Evolutionary conservation across 1,284 basidiomycete genomes (phyloP), one percentile per base, ranked within the genome.

Genomic region (Microbotryum silenes-acaulis): DNA sequence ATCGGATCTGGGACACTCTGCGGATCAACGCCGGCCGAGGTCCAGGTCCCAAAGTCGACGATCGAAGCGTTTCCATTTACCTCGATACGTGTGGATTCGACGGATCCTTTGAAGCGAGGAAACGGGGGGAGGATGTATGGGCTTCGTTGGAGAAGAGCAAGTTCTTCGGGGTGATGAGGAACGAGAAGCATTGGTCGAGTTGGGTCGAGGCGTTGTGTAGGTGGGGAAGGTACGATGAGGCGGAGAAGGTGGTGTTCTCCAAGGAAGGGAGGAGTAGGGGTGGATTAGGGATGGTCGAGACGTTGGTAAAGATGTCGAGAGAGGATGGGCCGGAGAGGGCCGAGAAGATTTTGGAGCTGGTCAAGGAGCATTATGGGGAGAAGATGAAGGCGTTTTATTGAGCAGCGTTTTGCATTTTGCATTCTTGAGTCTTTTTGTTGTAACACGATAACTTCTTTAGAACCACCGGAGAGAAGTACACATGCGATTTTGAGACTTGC

Each of bases 201-300:
- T 91, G 85, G 81, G 73, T 94, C n/a, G 90, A 94, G 75, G 89
- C 87, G 73, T 79, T 94, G n/a, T 88, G 87, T 69, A 81, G 91
- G 18, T 75, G 84, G 59, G 81, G 83, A 6, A 78, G 78, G 67
- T 69, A 89, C 31, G 81, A 85, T 25, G 86, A 89, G 56, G 91
- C 90, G 0, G 73, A 85, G 42, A 80, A 81, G 71, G 77, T 83
- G 21, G 78, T 86, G 20, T 85, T 85, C 29, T 21, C 44, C 18
- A 21, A 27, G 31, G 68, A 67, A 1, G 54, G 53, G 20, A 54
- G 62, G 5, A 64, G 71, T 6, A 61, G 59, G 14, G 68, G 73
- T 6, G 73, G 74, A 44, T 56, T 56, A 51, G 74, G 75, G 46
- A 76, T 74, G 25, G 55, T 77, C 3, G 67, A 71, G 45, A 72